phyloP scores from a whole-genome alignment of 1,284 basidiomycete genomes.

The Cerrena zonata region DNA sequence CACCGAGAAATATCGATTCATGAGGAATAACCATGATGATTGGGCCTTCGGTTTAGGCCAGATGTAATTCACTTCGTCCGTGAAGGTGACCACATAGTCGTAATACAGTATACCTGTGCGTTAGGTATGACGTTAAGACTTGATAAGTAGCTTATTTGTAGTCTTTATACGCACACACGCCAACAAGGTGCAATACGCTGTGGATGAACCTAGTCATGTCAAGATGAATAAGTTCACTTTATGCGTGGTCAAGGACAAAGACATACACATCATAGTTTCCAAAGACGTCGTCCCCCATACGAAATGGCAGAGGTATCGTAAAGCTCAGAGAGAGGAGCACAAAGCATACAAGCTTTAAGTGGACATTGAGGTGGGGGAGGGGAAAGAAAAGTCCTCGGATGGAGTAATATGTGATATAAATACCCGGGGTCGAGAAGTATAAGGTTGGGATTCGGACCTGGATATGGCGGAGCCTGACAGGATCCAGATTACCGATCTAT shows the following conservation, averaged over 20 bases:
- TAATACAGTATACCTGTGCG: constrained; percentile 24
- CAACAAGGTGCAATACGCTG: constrained; percentile 20
- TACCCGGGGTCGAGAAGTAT: too few relatives aligned
- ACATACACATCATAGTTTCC: background rate
- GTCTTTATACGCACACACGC: constrained; percentile 21
- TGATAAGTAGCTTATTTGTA: background rate
- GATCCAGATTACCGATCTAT: too few relatives aligned
- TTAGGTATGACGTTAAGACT: background rate
- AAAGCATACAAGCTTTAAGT: background rate
- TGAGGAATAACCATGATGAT: constrained; percentile 18
- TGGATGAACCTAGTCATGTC: constrained; percentile 20
- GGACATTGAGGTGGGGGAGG: background rate
- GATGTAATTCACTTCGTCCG: constrained; percentile 20
- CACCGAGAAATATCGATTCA: constrained; percentile 28
- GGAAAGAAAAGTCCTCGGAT: background rate
- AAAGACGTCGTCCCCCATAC: background rate
- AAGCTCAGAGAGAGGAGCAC: constrained; percentile 2
- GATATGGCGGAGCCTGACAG: too few relatives aligned
- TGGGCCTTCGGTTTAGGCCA: constrained; percentile 20
- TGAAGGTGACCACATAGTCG: constrained; percentile 25
- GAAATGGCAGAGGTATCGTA: too few relatives aligned
- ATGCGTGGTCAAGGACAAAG: background rate
- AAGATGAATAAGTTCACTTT: constrained; percentile 2
- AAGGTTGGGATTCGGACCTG: too few relatives aligned
- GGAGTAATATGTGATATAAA: background rate